phyloP scores from a whole-genome alignment of 495 filamentous ascomycete genomes.

The Elasticomyces elasticus region DNA sequence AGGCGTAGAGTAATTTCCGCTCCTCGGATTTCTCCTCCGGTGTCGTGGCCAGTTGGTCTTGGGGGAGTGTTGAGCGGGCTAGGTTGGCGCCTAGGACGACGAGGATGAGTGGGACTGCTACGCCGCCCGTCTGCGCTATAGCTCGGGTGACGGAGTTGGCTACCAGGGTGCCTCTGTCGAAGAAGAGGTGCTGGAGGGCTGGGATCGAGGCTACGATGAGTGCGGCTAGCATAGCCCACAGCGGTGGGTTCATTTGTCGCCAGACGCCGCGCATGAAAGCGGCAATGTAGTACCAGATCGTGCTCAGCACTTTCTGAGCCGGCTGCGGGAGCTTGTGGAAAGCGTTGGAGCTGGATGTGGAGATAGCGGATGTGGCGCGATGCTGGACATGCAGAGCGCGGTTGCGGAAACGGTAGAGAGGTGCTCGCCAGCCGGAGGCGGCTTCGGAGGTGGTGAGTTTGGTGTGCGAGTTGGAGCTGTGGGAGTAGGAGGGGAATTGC shows the following conservation, averaged over 20 bases:
- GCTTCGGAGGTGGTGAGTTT: background rate
- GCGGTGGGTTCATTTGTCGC: conserved; percentile 96
- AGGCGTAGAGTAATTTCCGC: conserved; percentile 69
- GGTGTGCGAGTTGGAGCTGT: conserved; percentile 6
- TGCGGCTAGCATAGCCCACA: conserved; percentile 91
- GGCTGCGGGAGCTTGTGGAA: conserved; percentile 47
- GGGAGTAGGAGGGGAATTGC: conserved; percentile 24
- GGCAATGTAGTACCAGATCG: conserved; percentile 32
- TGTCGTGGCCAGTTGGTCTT: conserved; percentile 39
- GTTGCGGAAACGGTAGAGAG: background rate
- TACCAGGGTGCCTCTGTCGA: conserved; percentile 78
- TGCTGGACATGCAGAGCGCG: background rate
- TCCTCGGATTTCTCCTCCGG: conserved; percentile 53
- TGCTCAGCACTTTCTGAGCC: conserved; percentile 45
- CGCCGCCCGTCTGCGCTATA: conserved; percentile 71
- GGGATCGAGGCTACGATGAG: conserved; percentile 89
- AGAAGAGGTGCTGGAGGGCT: conserved; percentile 71
- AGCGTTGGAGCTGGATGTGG: conserved; percentile 13
- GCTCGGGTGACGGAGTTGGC: conserved; percentile 88
- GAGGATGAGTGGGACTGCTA: conserved; percentile 88
- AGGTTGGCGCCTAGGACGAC: conserved; percentile 95
- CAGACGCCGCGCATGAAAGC: conserved; percentile 57
- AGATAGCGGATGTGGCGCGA: conserved; percentile 6
- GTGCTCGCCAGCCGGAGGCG: background rate
- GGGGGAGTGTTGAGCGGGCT: conserved; percentile 46